Evolutionary conservation across 495 filamentous ascomycete genomes (phyloP).

Genomic region (Xylaria palmicola): DNA sequence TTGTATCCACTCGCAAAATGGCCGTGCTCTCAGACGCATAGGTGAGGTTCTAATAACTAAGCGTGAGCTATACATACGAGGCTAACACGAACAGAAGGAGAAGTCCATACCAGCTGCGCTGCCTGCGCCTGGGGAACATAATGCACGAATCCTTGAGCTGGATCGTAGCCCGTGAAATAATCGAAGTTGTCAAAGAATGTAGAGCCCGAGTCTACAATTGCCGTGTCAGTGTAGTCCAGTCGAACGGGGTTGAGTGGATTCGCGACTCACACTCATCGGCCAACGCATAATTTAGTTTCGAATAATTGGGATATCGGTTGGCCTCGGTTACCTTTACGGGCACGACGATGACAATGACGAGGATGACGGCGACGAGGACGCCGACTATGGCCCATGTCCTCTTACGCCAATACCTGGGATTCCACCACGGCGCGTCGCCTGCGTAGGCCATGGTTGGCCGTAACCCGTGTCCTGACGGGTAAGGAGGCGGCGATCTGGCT

Average conservation of each 20-base stretch:
- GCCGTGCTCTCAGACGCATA: conserved; percentile 46
- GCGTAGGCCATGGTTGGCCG: conserved; percentile 10
- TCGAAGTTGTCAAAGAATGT: conserved; percentile 59
- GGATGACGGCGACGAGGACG: conserved; percentile 37
- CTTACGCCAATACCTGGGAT: conserved; percentile 52
- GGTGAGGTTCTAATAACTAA: conserved; percentile 54
- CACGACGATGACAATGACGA: conserved; percentile 46
- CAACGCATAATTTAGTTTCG: conserved; percentile 35
- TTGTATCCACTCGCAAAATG: conserved; percentile 46
- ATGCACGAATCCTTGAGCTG: conserved; percentile 43
- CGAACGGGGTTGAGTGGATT: background rate
- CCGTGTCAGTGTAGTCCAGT: conserved; percentile 1
- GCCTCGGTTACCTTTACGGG: conserved; percentile 56
- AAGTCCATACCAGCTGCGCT: conserved; percentile 24
- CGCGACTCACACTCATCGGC: conserved; percentile 36
- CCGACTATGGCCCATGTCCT: conserved; percentile 43
- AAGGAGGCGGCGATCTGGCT: background rate
- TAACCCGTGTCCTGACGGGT: background rate
- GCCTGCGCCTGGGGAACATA: conserved; percentile 35
- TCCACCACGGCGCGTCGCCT: conserved; percentile 37
- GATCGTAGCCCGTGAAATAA: conserved; percentile 36
- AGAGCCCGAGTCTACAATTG: conserved; percentile 36
- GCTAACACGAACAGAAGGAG: background rate
- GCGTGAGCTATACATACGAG: conserved; percentile 40
- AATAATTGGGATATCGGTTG: conserved; percentile 40